Evolutionary conservation across 495 filamentous ascomycete species (phyloP).

Genomic region (Aspergillus olivimuriae): DNA sequence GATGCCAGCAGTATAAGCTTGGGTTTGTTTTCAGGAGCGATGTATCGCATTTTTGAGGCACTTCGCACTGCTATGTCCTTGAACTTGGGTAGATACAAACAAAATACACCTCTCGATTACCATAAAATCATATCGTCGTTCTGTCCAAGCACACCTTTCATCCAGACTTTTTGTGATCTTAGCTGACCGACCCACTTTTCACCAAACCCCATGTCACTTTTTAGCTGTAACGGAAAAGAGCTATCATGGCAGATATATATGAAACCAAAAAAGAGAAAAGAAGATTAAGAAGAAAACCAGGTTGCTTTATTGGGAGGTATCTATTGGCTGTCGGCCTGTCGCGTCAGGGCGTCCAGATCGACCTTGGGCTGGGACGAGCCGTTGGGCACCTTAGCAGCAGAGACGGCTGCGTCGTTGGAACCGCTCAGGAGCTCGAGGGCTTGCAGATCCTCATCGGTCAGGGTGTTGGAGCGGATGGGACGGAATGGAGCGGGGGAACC

Average conservation of each 20-base stretch:
- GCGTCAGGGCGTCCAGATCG: constrained; percentile 31
- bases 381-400: constrained; percentile 7
- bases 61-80: neutral
- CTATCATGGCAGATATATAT: neutral
- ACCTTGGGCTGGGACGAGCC: constrained; percentile 23
- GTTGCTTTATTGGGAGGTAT: too few relatives aligned
- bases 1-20: too few relatives aligned
- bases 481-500: constrained; percentile 44
- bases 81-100: too few relatives aligned
- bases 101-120: neutral
- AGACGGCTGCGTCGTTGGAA: constrained; percentile 11
- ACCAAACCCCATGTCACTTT: too few relatives aligned
- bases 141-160: neutral
- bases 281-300: neutral
- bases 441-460: constrained; percentile 39
- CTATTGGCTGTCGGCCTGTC: constrained; percentile 29
- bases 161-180: neutral
- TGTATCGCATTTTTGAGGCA: too few relatives aligned
- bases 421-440: constrained; percentile 36
- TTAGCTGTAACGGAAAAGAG: too few relatives aligned
- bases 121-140: neutral
- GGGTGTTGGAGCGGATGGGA: constrained; percentile 39
- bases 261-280: constrained; percentile 6
- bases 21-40: too few relatives aligned
- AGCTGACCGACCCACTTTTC: neutral